A percentile compares a stretch with the other conserved stretches of the same genome.
phyloP scores from a whole-genome alignment of 345 rosid genomes.

The Rhizophora apiculata region DNA sequence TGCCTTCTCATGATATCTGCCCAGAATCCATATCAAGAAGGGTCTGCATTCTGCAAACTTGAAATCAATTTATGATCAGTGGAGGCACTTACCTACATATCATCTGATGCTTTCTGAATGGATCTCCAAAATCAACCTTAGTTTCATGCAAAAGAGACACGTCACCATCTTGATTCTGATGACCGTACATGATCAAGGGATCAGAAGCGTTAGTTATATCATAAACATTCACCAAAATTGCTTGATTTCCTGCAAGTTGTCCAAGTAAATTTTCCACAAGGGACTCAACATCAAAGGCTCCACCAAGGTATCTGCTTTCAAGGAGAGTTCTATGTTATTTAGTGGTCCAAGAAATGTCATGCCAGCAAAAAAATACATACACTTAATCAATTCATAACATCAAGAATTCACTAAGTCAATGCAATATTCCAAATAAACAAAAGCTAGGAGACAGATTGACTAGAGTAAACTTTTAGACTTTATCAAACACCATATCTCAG shows the following conservation, averaged over 20 bases:
- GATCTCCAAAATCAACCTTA: conserved; percentile 93
- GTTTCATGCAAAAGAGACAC: conserved; percentile 67
- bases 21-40: conserved; percentile 14
- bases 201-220: conserved; percentile 83
- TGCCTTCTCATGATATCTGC: conserved; percentile 87
- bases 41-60: conserved; percentile 5
- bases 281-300: conserved; percentile 99
- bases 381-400: no score
- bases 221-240: conserved; percentile 81
- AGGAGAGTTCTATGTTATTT: conserved; percentile 10
- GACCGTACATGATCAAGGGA: conserved; percentile 87
- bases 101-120: conserved; percentile 91
- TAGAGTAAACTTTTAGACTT: no score
- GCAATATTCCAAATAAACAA: no score
- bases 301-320: conserved; percentile 82
- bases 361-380: no score
- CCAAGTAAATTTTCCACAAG: conserved; percentile 96
- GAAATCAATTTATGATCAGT: not conserved
- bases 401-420: no score
- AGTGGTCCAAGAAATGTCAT: not conserved
- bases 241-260: conserved; percentile 95
- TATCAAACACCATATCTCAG: no score
- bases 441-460: no score
- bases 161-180: conserved; percentile 77
- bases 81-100: conserved; percentile 64